A percentile compares a stretch with the other conserved stretches of the same genome.
Evolutionary conservation across 2,329 filamentous ascomycete species (phyloP).

Genomic region (Monilinia aucupariae): DNA sequence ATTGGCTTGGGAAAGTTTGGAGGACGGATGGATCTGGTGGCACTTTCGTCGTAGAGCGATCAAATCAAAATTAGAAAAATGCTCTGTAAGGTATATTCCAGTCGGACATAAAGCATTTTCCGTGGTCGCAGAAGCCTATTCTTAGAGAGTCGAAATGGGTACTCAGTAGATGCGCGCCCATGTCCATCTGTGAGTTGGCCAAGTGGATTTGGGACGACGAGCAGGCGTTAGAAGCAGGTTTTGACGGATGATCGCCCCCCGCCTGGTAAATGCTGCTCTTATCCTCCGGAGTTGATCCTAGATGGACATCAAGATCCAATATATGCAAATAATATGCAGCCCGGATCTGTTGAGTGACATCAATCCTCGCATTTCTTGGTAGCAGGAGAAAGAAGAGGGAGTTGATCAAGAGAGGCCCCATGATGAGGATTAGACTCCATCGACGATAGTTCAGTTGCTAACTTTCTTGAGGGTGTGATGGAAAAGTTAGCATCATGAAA

Average conservation of each 20-base stretch:
- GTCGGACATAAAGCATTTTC: neutral
- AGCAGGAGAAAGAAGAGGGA: neutral
- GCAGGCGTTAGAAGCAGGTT: slow-evolving; percentile 19
- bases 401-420: slow-evolving; percentile 1
- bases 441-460: neutral
- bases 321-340: slow-evolving; percentile 29
- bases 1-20: slow-evolving; percentile 6
- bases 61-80: slow-evolving; percentile 5
- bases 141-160: neutral
- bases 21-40: slow-evolving; percentile 22
- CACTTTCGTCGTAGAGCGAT: slow-evolving; percentile 9
- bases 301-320: slow-evolving; percentile 30
- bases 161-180: neutral
- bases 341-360: slow-evolving; percentile 22
- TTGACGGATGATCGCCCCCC: slow-evolving; percentile 28
- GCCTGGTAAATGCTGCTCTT: slow-evolving; percentile 21
- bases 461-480: slow-evolving; percentile 5
- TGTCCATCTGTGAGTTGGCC: slow-evolving; percentile 5
- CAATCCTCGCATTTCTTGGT: slow-evolving; percentile 13
- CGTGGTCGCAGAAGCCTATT: neutral
- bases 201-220: slow-evolving; percentile 4
- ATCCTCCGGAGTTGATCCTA: slow-evolving; percentile 21
- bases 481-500: slow-evolving; percentile 4
- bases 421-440: neutral
- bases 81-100: neutral